Evolutionary conservation across 305 asterid genomes (phyloP).

Genomic region (Plantago coronopus): DNA sequence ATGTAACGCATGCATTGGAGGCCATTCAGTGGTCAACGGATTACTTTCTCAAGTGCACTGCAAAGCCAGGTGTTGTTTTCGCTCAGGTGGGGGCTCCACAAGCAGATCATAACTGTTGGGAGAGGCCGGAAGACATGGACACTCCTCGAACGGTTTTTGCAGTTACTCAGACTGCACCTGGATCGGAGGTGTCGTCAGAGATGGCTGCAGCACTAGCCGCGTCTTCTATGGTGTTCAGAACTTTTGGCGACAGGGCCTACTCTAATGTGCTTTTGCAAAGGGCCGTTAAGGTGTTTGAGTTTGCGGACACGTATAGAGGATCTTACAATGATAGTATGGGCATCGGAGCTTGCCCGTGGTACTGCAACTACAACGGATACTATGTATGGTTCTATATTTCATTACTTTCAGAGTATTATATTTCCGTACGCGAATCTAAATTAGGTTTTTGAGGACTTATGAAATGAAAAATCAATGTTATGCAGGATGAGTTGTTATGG

Average conservation of each 20-base stretch:
- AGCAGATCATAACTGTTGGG: conserved; percentile 65
- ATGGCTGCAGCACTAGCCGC: conserved; percentile 67
- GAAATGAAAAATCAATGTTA: background rate
- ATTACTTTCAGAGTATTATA: no score
- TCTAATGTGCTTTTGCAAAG: conserved; percentile 31
- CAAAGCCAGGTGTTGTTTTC: conserved; percentile 24
- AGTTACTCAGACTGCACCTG: conserved; percentile 40
- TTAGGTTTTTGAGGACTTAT: background rate
- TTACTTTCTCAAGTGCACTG: conserved; percentile 50
- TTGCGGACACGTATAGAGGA: conserved; percentile 65
- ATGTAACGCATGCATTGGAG: conserved; percentile 37
- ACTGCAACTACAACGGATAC: conserved; percentile 36
- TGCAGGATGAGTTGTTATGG: conserved; percentile 48
- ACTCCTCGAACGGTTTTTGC: conserved; percentile 52
- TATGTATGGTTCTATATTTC: conserved; percentile 8
- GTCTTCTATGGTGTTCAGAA: conserved; percentile 41
- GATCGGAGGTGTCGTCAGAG: conserved; percentile 67
- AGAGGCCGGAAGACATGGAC: conserved; percentile 69
- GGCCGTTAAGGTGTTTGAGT: conserved; percentile 45
- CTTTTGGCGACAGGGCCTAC: conserved; percentile 30
- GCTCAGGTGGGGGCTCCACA: conserved; percentile 58
- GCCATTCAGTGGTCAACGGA: conserved; percentile 70
- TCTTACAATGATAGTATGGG: conserved; percentile 49
- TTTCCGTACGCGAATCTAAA: background rate
- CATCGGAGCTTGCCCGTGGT: conserved; percentile 36